Percentiles rank a stretch among this genome's conserved stretches.
Conservation (phyloP, 2,329 filamentous ascomycete species). For the Aspergillus ochraceus region DNA sequence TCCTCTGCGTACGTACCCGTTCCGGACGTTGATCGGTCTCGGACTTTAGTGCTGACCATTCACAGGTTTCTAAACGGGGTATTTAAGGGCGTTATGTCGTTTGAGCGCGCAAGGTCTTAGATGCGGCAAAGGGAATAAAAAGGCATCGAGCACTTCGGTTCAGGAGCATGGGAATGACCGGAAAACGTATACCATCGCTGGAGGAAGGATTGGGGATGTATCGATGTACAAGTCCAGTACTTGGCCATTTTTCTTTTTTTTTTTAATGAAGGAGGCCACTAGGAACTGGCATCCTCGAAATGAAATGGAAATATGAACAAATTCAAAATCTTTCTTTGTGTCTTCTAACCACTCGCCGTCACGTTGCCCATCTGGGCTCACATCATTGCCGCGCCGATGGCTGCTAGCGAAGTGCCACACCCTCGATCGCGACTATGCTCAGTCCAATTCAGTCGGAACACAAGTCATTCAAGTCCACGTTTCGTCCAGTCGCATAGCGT, state of each 20-base stretch:
- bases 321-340: conserved; percentile 25
- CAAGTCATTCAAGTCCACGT: background rate
- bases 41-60: conserved; percentile 8
- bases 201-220: conserved; percentile 44
- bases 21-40: background rate
- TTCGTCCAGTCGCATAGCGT: background rate
- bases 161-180: conserved; percentile 34
- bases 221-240: conserved; percentile 39
- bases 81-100: conserved; percentile 39
- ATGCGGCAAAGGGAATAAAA: conserved; percentile 35
- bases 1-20: conserved; percentile 67
- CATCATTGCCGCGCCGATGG: background rate
- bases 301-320: conserved; percentile 44
- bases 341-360: conserved; percentile 2
- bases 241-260: conserved; percentile 25
- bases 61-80: conserved; percentile 43
- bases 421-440: background rate
- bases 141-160: conserved; percentile 40
- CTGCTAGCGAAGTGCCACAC: background rate
- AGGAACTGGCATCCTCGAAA: conserved; percentile 39
- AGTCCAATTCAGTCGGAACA: too few relatives aligned
- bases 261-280: conserved; percentile 37
- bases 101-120: conserved; percentile 39
- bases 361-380: background rate
- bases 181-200: conserved; percentile 40